Base-by-base conservation (phyloP, 352 stramenopile genomes). In the Phytophthora brassicae region DNA sequence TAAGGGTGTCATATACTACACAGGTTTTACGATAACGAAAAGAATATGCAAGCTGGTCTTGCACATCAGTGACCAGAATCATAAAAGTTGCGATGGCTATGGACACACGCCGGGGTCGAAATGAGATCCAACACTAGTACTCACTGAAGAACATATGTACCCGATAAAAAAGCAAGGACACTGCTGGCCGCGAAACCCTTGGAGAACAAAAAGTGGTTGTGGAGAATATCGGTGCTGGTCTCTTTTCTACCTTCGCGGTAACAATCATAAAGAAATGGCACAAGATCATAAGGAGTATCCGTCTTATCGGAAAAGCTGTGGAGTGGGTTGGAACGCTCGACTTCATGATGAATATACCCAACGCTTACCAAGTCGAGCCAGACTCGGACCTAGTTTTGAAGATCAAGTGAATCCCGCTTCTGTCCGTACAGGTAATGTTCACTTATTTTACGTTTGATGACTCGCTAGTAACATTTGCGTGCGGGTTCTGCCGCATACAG, bases 191-290 rank as follows among this genome's bases (percentile, higher is more conserved):
- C 1, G 7, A 33, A 56, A 45, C 23, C 22, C 12, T 56, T 4
- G 49, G 6, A 17, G 49, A 58, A 12, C 39, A 20, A 3, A 39
- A 58, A 22, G 19, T 58, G 14, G 36, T 17, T 7, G 14, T 58
- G 7, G 38, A 58, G 8, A 42, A 49, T 12, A 31, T 41, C 42
- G 51, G 51, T 23, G n/a, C 41, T 19, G 51, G 38, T 3, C n/a
- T 58, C 2, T 58, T 43, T 26, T 29, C 51, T 36, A 56, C 49
- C 4, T 8, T 3, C 46, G 47, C 35, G 6, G 13, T 56, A 12
- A 14, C 6, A 24, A n/a, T 49, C 36, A 58, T 58, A 38, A 58
- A 58, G 24, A 26, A 48, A 31, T 55, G 31, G 47, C 31, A 35
- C 47, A 28, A 44, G 13, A 31, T 31, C 6, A 43, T 20, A 31